Evolutionary conservation across 2,329 filamentous ascomycete genomes (phyloP), one percentile per base, ranked within the genome.

Genomic region (Aphanoascus verrucosus): DNA sequence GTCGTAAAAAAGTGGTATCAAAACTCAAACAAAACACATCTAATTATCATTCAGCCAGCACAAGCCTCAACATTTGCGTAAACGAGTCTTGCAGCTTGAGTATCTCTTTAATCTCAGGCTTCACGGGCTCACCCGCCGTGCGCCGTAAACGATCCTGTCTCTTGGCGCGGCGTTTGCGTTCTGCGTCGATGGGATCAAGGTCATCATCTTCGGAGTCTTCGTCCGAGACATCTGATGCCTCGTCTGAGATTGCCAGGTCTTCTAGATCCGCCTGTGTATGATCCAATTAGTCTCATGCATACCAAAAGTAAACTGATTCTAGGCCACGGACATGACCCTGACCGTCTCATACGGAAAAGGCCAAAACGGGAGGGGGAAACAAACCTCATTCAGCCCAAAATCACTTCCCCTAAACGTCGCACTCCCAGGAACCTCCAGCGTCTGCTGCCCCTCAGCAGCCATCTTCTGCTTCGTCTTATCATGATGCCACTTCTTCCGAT

Each of bases 391-490:
- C 17, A 98, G 74, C 0, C 93, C 93, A 72, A 98, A 98, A 70
- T 98, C 93, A 47, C 80, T 81, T 19, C 85, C 84, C 63, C 79
- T 83, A 72, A 97, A 94, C 12, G 68, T 73, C 15, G 66, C 63
- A 59, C 76, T 74, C 20, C 74, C 81, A 7, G 77, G 79, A 5
- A 77, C 57, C 23, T 65, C 57, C 34, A 62, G 69, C 49, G 72
- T 74, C 5, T 76, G 75, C 12, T 45, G 5, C 67, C 55, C 57
- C 63, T 91, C 89, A 1, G 88, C 89, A 0, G 93, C 93, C 93
- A 98, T 97, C 77, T 98, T 98, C 73, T 97, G 93, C 52, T 90
- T 77, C 7, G 93, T 98, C 77, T 98, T 98, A 71, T 94, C 88
- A 57, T 91, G 83, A 67, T 98, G 93, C 93, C 93, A 98, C 72